A percentile compares a stretch with the other conserved stretches of the same genome.
Conservation (phyloP, 2,329 filamentous ascomycete genomes). For the Ustilaginoidea virens region DNA sequence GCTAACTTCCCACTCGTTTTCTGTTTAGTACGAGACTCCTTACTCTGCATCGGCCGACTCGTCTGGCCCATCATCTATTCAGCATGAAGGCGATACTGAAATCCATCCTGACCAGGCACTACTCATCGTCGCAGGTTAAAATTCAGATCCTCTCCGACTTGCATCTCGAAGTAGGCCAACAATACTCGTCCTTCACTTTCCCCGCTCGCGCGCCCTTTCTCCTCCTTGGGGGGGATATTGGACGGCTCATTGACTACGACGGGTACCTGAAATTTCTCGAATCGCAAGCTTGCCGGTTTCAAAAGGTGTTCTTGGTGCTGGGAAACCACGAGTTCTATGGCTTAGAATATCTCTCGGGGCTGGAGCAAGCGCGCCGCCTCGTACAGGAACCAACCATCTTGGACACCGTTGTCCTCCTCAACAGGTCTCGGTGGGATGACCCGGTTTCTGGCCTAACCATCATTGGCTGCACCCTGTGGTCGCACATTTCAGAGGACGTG, state of each 20-base stretch:
- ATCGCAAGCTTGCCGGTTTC: constrained; percentile 23
- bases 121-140: neutral
- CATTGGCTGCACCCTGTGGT: constrained; percentile 44
- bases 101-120: constrained; percentile 1
- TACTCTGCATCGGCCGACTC: too few relatives aligned
- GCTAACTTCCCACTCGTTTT: too few relatives aligned
- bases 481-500: constrained; percentile 25
- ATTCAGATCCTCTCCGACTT: constrained; percentile 30
- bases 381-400: constrained; percentile 20
- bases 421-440: constrained; percentile 24
- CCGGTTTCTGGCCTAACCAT: constrained; percentile 28
- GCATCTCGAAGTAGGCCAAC: constrained; percentile 29
- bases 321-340: constrained; percentile 41
- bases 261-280: constrained; percentile 27
- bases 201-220: constrained; percentile 24
- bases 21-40: too few relatives aligned
- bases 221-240: constrained; percentile 34
- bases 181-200: constrained; percentile 27
- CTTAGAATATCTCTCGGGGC: constrained; percentile 19
- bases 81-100: constrained; percentile 3
- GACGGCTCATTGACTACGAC: constrained; percentile 30
- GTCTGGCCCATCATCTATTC: too few relatives aligned
- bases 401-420: constrained; percentile 26
- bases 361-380: constrained; percentile 22
- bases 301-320: constrained; percentile 30